Conservation (phyloP, 768 basidiomycete species). For the Tylopilus sp. region DNA sequence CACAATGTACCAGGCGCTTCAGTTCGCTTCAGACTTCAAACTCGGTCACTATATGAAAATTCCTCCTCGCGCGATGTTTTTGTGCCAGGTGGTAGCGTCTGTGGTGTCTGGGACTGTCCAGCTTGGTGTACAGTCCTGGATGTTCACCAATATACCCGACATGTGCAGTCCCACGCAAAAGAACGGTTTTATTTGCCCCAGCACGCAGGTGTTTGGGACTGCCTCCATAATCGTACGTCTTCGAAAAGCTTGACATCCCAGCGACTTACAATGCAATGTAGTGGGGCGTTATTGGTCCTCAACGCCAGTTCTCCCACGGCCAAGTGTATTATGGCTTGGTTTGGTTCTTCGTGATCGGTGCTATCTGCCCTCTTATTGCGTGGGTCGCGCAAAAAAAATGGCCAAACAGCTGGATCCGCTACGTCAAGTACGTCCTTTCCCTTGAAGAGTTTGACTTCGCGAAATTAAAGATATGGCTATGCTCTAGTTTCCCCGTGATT, state of each 20-base stretch:
- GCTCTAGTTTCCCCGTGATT: constrained; percentile 41
- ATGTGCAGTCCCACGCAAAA: constrained; percentile 27
- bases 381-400: constrained; percentile 55
- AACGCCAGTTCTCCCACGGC: constrained; percentile 67
- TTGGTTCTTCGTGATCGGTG: constrained; percentile 80
- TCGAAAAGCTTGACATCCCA: neutral
- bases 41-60: constrained; percentile 74
- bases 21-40: constrained; percentile 72
- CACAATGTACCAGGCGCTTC: constrained; percentile 61
- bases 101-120: constrained; percentile 63
- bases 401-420: constrained; percentile 62
- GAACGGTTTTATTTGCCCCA: constrained; percentile 29
- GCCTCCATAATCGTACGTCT: constrained; percentile 49
- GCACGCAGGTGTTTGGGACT: constrained; percentile 46
- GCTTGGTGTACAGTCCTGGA: constrained; percentile 62
- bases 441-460: neutral
- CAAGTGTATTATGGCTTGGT: constrained; percentile 59
- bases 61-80: constrained; percentile 64
- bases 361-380: constrained; percentile 53
- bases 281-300: constrained; percentile 82
- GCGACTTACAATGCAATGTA: constrained; percentile 1
- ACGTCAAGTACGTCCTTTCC: constrained; percentile 52
- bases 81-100: constrained; percentile 62
- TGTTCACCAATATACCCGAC: constrained; percentile 40
- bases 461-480: constrained; percentile 1